phyloP scores from a whole-genome alignment of 2,329 filamentous ascomycete genomes.

The Aspergillus tubingensis region DNA sequence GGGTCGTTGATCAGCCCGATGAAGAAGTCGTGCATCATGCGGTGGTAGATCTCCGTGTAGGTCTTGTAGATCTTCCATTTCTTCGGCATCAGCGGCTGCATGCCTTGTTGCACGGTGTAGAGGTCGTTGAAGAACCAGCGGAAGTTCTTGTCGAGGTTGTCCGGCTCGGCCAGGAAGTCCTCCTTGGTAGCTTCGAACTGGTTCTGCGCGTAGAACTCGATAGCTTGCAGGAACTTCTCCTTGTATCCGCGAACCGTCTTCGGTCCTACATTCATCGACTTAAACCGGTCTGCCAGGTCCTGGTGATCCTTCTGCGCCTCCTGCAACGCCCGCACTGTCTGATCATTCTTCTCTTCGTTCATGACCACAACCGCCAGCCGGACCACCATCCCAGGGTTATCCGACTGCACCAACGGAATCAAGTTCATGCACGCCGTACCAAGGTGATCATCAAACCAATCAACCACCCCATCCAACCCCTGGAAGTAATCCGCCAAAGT shows the following conservation, averaged over 20 bases:
- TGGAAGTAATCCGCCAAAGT: slow-evolving; percentile 91
- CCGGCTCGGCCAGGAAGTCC: slow-evolving; percentile 79
- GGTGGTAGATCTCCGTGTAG: slow-evolving; percentile 88
- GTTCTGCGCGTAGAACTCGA: slow-evolving; percentile 70
- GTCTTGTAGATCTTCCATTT: slow-evolving; percentile 95
- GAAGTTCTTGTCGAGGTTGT: slow-evolving; percentile 79
- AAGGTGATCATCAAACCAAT: slow-evolving; percentile 95
- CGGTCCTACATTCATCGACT: slow-evolving; percentile 90
- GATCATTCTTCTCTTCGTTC: slow-evolving; percentile 95
- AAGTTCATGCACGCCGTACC: slow-evolving; percentile 85
- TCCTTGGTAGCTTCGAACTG: slow-evolving; percentile 73
- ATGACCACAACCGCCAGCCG: slow-evolving; percentile 89
- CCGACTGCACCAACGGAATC: slow-evolving; percentile 80
- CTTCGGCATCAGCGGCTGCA: slow-evolving; percentile 87
- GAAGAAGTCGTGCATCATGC: slow-evolving; percentile 93
- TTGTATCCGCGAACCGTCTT: slow-evolving; percentile 95
- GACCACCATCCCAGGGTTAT: slow-evolving; percentile 87
- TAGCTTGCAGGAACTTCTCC: slow-evolving; percentile 84
- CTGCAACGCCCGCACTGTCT: slow-evolving; percentile 84
- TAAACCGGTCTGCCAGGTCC: slow-evolving; percentile 88
- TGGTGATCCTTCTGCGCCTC: slow-evolving; percentile 95
- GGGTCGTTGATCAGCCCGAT: slow-evolving; percentile 79
- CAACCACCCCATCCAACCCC: slow-evolving; percentile 80
- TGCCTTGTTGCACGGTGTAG: slow-evolving; percentile 89
- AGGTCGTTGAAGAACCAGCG: slow-evolving; percentile 99